These are phyloP conservation scores for Thamnidium elegans DNA, from an alignment of 192 early-diverging fungal species.

Conservation along the genomic window DNA sequence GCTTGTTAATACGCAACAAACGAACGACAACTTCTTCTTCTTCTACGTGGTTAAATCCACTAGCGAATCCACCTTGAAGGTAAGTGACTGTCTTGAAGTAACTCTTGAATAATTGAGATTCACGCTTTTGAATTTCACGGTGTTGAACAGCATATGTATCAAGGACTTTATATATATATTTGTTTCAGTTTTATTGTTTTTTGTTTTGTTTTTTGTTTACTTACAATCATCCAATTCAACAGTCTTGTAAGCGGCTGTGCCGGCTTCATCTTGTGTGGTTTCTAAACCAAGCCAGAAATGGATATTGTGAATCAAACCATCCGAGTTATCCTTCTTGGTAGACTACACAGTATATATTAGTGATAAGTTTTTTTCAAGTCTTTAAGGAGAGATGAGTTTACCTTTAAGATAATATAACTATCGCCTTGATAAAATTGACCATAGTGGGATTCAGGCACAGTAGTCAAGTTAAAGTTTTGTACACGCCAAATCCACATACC, in stretches of 20 bases:
- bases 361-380: constrained; percentile 3
- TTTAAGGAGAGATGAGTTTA: constrained; percentile 27
- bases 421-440: constrained; percentile 75
- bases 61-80: constrained; percentile 62
- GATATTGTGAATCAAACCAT: constrained; percentile 68
- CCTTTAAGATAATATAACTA: constrained; percentile 75
- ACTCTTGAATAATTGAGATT: constrained; percentile 62
- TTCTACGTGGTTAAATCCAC: constrained; percentile 72
- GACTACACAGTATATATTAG: constrained; percentile 38
- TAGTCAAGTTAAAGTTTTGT: constrained; percentile 70
- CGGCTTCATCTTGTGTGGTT: constrained; percentile 75
- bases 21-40: constrained; percentile 41
- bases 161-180: constrained; percentile 41
- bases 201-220: too few relatives aligned
- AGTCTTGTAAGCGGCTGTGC: constrained; percentile 85
- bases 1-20: constrained; percentile 54
- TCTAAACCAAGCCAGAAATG: constrained; percentile 85
- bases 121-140: constrained; percentile 72
- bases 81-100: constrained; percentile 63
- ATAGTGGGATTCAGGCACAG: constrained; percentile 56
- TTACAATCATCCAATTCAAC: constrained; percentile 72
- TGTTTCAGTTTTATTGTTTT: too few relatives aligned
- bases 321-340: constrained; percentile 55
- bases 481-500: constrained; percentile 77
- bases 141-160: constrained; percentile 68